phyloP scores from a whole-genome alignment of 441 rosid genomes.

The Mallotus japonicus region DNA sequence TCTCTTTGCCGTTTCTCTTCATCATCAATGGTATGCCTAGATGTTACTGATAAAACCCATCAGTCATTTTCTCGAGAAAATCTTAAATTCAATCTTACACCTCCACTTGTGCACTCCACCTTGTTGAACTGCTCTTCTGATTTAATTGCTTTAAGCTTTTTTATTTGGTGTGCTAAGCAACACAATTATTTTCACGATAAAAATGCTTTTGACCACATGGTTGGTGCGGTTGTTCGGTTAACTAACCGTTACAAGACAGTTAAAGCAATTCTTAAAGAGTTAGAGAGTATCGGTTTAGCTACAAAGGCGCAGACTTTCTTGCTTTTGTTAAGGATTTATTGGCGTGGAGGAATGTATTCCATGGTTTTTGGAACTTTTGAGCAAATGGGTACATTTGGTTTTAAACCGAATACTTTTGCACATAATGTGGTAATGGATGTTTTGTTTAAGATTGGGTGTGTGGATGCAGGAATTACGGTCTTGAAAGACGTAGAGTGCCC shows the following conservation, averaged over 20 bases:
- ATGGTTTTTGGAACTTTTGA: slow-evolving; percentile 51
- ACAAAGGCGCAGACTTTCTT: slow-evolving; percentile 51
- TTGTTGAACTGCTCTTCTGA: slow-evolving; percentile 49
- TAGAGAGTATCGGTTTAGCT: slow-evolving; percentile 42
- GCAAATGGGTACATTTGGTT: slow-evolving; percentile 51
- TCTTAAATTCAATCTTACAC: slow-evolving; percentile 32
- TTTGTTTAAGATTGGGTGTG: slow-evolving; percentile 37
- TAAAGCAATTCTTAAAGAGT: slow-evolving; percentile 37
- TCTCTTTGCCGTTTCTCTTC: slow-evolving; percentile 20
- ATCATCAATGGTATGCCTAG: slow-evolving; percentile 14
- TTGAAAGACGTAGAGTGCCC: slow-evolving; percentile 39
- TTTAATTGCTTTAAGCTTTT: slow-evolving; percentile 56
- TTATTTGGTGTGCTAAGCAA: slow-evolving; percentile 60
- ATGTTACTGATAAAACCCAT: slow-evolving; percentile 10
- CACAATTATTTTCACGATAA: slow-evolving; percentile 50
- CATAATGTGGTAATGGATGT: slow-evolving; percentile 64
- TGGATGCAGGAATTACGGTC: slow-evolving; percentile 39
- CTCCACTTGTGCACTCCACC: slow-evolving; percentile 44
- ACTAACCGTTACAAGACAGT: slow-evolving; percentile 31
- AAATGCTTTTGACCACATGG: slow-evolving; percentile 49
- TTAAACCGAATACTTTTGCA: slow-evolving; percentile 54
- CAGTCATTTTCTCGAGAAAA: slow-evolving; percentile 10
- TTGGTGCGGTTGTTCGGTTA: slow-evolving; percentile 40
- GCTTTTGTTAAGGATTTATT: slow-evolving; percentile 60
- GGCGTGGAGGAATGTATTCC: slow-evolving; percentile 56